These are phyloP conservation scores for Penicillium concentricum DNA, from an alignment of 2,329 filamentous ascomycete genomes.

Conservation along the genomic window DNA sequence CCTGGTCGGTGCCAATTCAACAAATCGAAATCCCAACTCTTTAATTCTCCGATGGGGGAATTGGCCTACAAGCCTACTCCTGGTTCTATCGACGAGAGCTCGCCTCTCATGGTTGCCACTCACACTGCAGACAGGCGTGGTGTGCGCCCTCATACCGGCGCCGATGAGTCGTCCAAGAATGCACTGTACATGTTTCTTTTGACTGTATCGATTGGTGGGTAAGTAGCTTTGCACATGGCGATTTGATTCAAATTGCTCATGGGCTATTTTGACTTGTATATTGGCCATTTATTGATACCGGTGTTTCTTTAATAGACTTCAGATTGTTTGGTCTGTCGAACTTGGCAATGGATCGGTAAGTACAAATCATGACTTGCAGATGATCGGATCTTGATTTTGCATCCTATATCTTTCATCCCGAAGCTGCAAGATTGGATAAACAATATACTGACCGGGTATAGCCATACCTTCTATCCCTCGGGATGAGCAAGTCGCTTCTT, in stretches of 20 bases:
- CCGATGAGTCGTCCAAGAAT: constrained; percentile 66
- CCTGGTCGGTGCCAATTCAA: not conserved
- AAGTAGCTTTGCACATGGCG: constrained; percentile 23
- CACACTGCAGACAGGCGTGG: not conserved
- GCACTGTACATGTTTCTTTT: constrained; percentile 81
- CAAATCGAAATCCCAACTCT: not conserved
- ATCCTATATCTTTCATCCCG: not conserved
- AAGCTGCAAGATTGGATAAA: not conserved
- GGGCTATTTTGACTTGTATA: not conserved
- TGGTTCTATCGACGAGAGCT: constrained; percentile 22
- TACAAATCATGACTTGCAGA: constrained; percentile 4
- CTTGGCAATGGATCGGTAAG: constrained; percentile 81
- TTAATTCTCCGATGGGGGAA: not conserved
- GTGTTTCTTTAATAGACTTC: constrained; percentile 55
- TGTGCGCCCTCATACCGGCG: constrained; percentile 36
- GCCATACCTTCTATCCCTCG: constrained; percentile 75
- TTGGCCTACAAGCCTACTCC: not conserved
- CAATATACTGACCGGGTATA: constrained; percentile 13
- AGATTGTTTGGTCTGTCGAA: constrained; percentile 95
- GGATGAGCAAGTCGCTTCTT: constrained; percentile 78
- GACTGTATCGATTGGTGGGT: constrained; percentile 79
- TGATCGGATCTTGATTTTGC: not conserved
- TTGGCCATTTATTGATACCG: constrained; percentile 5
- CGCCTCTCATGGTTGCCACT: constrained; percentile 31
- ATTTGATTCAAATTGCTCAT: not conserved